Conservation (phyloP, 2,329 filamentous ascomycete genomes). For the Colletotrichum scovillei region DNA sequence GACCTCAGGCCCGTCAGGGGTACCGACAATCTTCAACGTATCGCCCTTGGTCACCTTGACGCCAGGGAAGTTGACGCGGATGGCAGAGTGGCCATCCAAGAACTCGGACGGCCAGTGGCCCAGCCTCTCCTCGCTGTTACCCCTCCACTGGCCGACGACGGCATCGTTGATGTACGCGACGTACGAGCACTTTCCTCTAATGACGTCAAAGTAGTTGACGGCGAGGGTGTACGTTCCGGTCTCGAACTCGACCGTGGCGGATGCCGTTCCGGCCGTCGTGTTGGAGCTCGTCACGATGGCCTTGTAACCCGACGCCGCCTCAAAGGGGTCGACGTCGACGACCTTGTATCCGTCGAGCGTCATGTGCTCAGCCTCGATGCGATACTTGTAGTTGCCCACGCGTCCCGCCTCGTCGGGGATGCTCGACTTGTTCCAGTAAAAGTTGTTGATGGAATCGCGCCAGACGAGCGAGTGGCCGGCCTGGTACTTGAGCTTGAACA, state of each 20-base stretch:
- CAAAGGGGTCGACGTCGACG: slow-evolving; percentile 63
- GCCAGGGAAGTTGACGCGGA: slow-evolving; percentile 67
- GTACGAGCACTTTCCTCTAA: slow-evolving; percentile 67
- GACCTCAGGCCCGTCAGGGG: slow-evolving; percentile 68
- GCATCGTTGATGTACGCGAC: slow-evolving; percentile 64
- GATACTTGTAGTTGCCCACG: slow-evolving; percentile 70
- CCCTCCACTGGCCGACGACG: slow-evolving; percentile 67
- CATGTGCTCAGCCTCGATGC: slow-evolving; percentile 79
- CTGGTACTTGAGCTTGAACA: slow-evolving; percentile 72
- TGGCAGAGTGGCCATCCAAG: slow-evolving; percentile 74
- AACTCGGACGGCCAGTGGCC: slow-evolving; percentile 69
- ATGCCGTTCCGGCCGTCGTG: slow-evolving; percentile 59
- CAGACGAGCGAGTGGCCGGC: slow-evolving; percentile 78
- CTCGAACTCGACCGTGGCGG: slow-evolving; percentile 56
- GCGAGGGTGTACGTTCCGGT: slow-evolving; percentile 71
- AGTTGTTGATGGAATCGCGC: slow-evolving; percentile 74
- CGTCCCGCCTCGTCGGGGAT: slow-evolving; percentile 68
- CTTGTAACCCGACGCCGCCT: slow-evolving; percentile 66
- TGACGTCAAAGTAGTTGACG: slow-evolving; percentile 74
- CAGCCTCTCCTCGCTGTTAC: slow-evolving; percentile 68
- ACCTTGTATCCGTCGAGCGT: slow-evolving; percentile 65
- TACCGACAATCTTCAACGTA: slow-evolving; percentile 65
- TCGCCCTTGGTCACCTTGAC: slow-evolving; percentile 64
- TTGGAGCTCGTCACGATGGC: slow-evolving; percentile 68
- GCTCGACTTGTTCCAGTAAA: slow-evolving; percentile 70